Base-by-base conservation (phyloP, 352 stramenopile species). In the Aphanomyces astaci region DNA sequence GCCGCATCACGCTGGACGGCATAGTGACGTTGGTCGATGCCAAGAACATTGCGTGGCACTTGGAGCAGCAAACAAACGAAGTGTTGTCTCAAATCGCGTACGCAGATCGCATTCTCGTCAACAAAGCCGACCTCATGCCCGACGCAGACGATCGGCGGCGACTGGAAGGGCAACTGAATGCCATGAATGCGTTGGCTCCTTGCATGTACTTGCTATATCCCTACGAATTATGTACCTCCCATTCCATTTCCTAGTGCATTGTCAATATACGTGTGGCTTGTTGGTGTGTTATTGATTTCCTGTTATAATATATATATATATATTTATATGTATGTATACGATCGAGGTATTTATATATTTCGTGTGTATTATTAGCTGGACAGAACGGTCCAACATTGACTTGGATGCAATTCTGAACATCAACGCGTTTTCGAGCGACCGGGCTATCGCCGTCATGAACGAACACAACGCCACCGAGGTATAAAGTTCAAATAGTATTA, bases 21-120 rank as follows among this genome's bases (percentile, higher is more conserved):
- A 96, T 99, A 45, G 88, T 99, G 48, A 99, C 97, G 27, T 81
- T 99, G 27, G 94, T 98, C 19, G 97, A 99, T 73, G 88, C 94
- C 39, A 97, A 98, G 57, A 77, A 97, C 33, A 91, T 99, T 28
- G 43, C 76, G 11, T 82, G 82, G 25, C 84, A 97, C 48, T 72
- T 98, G 27, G 85, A 79, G 40, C 72, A 75, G 27, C 54, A 77
- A n/a, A 75, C 76, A 30, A 62, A 78, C 22, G 96, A 99, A 72
- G 94, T 95, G 0, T 79, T 91, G 32, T 90, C 98, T 49, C 97
- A 99, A 76, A 80, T 99, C 25, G 97, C 97, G 1, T 99, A 99
- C 82, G 95, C 96, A 0, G 97, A 99, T 79, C 93, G 96, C 32
- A 97, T 99, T 68, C 70, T 99, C 46, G 78, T 99, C 33, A 99